Percentiles rank a stretch among this genome's conserved stretches.
Evolutionary conservation across 768 basidiomycete species (phyloP).

Genomic region (Psilocybe cyanescens): DNA sequence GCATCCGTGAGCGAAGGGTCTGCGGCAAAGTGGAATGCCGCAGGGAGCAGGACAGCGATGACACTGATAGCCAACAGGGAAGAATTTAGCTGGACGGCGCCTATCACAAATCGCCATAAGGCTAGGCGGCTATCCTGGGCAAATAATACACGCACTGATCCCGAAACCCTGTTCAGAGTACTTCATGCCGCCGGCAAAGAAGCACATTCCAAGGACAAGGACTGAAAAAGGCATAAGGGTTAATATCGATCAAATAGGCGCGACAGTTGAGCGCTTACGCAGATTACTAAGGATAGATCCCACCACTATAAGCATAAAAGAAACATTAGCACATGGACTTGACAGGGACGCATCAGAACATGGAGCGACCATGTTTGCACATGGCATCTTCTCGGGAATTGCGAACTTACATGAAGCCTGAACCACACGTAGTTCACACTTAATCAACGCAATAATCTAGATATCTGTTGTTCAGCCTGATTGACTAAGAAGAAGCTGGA

Average conservation of each 20-base stretch:
- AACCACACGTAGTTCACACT: conserved; percentile 71
- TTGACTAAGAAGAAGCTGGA: not conserved
- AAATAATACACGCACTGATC: conserved; percentile 51
- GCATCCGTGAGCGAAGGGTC: conserved; percentile 24
- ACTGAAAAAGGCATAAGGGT: conserved; percentile 42
- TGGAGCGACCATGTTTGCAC: not conserved
- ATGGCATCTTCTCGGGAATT: not conserved
- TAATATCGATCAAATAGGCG: conserved; percentile 2
- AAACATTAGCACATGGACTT: conserved; percentile 1
- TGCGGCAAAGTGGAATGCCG: conserved; percentile 72
- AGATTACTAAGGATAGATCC: conserved; percentile 89
- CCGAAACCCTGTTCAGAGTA: conserved; percentile 85
- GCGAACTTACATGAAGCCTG: conserved; percentile 74
- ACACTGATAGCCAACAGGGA: conserved; percentile 81
- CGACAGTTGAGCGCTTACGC: conserved; percentile 47
- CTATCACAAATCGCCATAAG: conserved; percentile 25
- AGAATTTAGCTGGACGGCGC: conserved; percentile 71
- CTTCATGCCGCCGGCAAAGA: conserved; percentile 81
- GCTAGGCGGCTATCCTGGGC: not conserved
- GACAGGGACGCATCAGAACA: not conserved
- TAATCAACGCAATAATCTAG: conserved; percentile 51
- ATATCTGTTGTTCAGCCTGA: conserved; percentile 1
- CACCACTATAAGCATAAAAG: conserved; percentile 54
- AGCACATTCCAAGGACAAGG: conserved; percentile 88
- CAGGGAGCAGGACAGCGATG: conserved; percentile 77